A percentile compares a stretch with the other conserved stretches of the same genome.
phyloP scores from a whole-genome alignment of 495 filamentous ascomycete genomes.

The Venustampulla echinocandica region DNA sequence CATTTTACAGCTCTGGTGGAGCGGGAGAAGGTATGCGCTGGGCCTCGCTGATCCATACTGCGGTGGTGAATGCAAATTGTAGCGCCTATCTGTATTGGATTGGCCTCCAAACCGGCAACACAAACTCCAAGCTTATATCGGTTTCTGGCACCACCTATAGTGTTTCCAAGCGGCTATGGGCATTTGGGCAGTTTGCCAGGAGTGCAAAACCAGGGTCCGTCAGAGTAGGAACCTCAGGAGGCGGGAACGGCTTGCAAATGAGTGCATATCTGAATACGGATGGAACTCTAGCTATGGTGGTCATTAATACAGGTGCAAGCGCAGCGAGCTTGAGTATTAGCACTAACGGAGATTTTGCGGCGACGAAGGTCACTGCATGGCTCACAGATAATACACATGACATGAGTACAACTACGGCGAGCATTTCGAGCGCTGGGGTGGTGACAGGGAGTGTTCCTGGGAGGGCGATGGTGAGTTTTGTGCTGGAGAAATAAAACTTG shows the following conservation, averaged over 20 bases:
- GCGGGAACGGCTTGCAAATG: slow-evolving; percentile 27
- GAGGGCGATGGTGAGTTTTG: slow-evolving; percentile 7
- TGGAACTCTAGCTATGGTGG: slow-evolving; percentile 31
- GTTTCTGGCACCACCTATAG: slow-evolving; percentile 26
- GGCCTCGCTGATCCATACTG: slow-evolving; percentile 43
- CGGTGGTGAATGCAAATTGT: slow-evolving; percentile 33
- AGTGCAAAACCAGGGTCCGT: slow-evolving; percentile 40
- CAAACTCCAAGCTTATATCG: slow-evolving; percentile 30
- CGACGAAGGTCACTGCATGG: slow-evolving; percentile 1
- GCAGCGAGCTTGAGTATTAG: slow-evolving; percentile 4
- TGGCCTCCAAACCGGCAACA: slow-evolving; percentile 33
- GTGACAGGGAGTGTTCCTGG: slow-evolving; percentile 2
- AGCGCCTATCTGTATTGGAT: slow-evolving; percentile 48
- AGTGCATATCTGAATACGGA: slow-evolving; percentile 40
- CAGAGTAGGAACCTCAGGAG: slow-evolving; percentile 29
- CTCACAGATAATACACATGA: slow-evolving; percentile 9
- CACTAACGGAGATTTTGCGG: slow-evolving; percentile 1
- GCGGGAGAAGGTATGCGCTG: slow-evolving; percentile 40
- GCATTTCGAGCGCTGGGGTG: not conserved
- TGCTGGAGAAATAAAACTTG: no score
- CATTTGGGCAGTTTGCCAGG: slow-evolving; percentile 35
- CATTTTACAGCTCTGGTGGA: slow-evolving; percentile 36
- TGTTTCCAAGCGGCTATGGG: slow-evolving; percentile 38
- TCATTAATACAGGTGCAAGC: slow-evolving; percentile 37
- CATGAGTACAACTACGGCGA: not conserved